Evolutionary conservation across 805 yeast species (phyloP), one percentile per base, ranked within the genome.

Genomic region (Yarrowia bubula): DNA sequence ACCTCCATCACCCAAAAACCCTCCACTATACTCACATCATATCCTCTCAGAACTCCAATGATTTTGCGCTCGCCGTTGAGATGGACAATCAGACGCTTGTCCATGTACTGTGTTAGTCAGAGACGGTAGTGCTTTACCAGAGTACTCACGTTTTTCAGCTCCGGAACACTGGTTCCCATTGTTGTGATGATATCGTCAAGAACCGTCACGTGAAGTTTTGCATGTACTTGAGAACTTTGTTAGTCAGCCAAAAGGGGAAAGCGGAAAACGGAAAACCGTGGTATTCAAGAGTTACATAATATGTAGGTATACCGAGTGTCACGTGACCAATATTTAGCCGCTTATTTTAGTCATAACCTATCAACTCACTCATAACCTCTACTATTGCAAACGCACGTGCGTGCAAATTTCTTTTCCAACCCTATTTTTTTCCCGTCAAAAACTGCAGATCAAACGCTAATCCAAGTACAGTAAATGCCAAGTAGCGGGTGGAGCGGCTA

Each of bases 31-130:
- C 65, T 61, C 57, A 85, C 83, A 73, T 93, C 98, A 74, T 86
- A 93, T 1, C 98, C 98, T 70, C 90, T 80, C 64, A 93, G 80
- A 11, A 84, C 83, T 1, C 98, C 98, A n/a, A 84, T 83, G 1
- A 93, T 84, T 69, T 83, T 83, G 60, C 98, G 81, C 13, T 88
- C 77, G 1, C 96, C 96, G 74, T 90, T 91, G 67, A 93, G 80
- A 69, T 88, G 89, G 15, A 93, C 78, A 13, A 85, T 79, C 32
- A 93, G 80, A 71, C 84, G 84, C 76, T 89, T 90, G 72, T 89
- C 92, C 83, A 90, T 81, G 73, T 90, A 91, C 87, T 88, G 70
- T 17, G n/a, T 66, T 22, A 13, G 17, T 47, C 51, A 47, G 38
- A 31, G 51, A 47, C n/a, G 14, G 1, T 31, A 13, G 3, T 28